Conservation (phyloP, 805 yeast genomes). For the Pichia ethanolica region DNA sequence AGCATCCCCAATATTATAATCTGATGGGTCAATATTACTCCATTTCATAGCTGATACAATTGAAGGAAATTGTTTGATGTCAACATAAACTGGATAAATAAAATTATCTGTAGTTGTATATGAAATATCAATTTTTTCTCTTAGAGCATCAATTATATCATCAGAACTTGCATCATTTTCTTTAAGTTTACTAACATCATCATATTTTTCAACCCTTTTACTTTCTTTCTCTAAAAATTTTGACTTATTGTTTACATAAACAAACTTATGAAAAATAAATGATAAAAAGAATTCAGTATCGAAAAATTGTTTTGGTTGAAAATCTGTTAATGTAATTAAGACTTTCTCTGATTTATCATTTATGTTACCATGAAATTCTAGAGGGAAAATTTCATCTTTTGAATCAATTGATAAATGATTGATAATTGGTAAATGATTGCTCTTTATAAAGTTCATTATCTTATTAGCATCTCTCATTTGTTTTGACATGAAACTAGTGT, state of each 20-base stretch:
- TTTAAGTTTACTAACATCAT: constrained; percentile 37
- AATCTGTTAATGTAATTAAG: constrained; percentile 41
- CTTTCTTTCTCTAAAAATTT: constrained; percentile 30
- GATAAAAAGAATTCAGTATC: constrained; percentile 27
- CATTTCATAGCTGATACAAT: constrained; percentile 25
- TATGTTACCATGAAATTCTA: constrained; percentile 12
- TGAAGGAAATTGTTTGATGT: constrained; percentile 30
- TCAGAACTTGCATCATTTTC: constrained; percentile 35
- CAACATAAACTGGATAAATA: constrained; percentile 41
- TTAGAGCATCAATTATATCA: constrained; percentile 40
- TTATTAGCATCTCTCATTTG: constrained; percentile 47
- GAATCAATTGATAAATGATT: constrained; percentile 42
- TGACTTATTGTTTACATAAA: constrained; percentile 29
- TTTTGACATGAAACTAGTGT: constrained; percentile 54
- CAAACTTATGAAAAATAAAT: constrained; percentile 40
- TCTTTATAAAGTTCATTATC: constrained; percentile 43
- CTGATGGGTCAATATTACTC: constrained; percentile 29
- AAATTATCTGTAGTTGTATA: constrained; percentile 25
- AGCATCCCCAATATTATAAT: constrained; percentile 45
- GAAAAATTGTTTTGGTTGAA: constrained; percentile 24
- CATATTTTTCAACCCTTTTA: constrained; percentile 31
- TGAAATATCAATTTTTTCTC: constrained; percentile 42
- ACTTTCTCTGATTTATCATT: constrained; percentile 36
- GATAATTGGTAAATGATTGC: constrained; percentile 43
- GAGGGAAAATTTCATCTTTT: constrained; percentile 32